These are phyloP conservation scores for Porodaedalea pini DNA, from an alignment of 1,284 basidiomycete genomes.

Conservation along the genomic window DNA sequence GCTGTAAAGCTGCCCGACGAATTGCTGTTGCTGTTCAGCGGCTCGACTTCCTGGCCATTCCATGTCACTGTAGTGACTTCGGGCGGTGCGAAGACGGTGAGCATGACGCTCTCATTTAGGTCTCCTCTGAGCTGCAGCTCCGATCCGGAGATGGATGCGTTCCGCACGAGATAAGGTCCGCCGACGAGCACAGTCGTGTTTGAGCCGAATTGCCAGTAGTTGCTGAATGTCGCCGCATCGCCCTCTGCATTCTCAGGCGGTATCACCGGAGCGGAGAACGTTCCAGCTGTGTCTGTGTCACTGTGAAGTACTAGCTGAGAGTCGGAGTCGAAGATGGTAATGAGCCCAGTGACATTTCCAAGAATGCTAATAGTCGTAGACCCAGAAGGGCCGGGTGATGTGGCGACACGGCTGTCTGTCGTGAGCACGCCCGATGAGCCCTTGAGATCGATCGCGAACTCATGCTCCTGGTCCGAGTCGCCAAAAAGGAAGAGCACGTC, in stretches of 20 bases:
- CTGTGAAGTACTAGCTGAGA: constrained; percentile 63
- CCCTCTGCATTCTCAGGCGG: constrained; percentile 24
- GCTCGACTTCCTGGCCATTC: constrained; percentile 56
- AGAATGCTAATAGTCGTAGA: constrained; percentile 36
- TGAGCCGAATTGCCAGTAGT: constrained; percentile 50
- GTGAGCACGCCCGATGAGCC: constrained; percentile 41
- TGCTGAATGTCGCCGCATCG: constrained; percentile 25
- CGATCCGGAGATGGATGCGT: constrained; percentile 38
- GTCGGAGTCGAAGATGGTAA: constrained; percentile 62
- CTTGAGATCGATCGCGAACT: constrained; percentile 46
- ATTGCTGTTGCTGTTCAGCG: constrained; percentile 25
- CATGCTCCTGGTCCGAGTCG: constrained; percentile 52
- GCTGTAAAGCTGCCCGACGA: constrained; percentile 16
- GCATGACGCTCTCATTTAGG: constrained; percentile 39
- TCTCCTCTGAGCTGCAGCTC: constrained; percentile 45
- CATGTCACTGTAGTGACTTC: constrained; percentile 54
- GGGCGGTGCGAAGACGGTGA: constrained; percentile 52
- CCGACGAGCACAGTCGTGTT: constrained; percentile 51
- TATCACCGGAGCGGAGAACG: constrained; percentile 52
- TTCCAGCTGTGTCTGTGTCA: constrained; percentile 58
- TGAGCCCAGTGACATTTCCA: constrained; percentile 52
- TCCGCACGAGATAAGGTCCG: constrained; percentile 55
- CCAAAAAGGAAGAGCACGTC: constrained; percentile 72
- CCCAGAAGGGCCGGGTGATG: constrained; percentile 27
- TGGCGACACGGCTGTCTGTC: constrained; percentile 62